Percentiles rank a stretch among this genome's conserved stretches.
phyloP scores from a whole-genome alignment of 2,329 filamentous ascomycete genomes.

The Corinectria fuckeliana region DNA sequence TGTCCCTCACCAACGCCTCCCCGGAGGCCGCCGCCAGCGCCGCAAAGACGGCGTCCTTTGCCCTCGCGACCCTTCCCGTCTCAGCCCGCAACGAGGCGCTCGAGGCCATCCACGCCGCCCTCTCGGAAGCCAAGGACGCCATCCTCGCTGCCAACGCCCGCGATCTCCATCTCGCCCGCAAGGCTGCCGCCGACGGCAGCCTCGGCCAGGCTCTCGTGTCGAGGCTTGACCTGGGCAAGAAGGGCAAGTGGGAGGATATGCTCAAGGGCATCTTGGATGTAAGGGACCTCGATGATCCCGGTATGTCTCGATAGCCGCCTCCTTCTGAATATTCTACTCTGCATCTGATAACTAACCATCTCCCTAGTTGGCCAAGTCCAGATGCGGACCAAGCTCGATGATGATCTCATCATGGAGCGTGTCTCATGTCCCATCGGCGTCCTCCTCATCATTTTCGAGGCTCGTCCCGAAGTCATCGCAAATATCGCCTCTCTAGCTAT shows the following conservation, averaged over 20 bases:
- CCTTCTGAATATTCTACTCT: no score
- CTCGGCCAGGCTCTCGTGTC: constrained; percentile 86
- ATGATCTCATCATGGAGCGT: constrained; percentile 83
- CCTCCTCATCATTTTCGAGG: constrained; percentile 98
- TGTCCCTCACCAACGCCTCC: constrained; percentile 90
- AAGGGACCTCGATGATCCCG: constrained; percentile 80
- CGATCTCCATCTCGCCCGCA: constrained; percentile 77
- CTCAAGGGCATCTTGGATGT: constrained; percentile 93
- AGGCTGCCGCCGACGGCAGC: constrained; percentile 75
- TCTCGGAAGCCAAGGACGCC: constrained; percentile 70
- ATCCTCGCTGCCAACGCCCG: constrained; percentile 88
- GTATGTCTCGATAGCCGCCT: no score
- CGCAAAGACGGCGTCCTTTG: constrained; percentile 82
- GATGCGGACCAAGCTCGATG: constrained; percentile 83
- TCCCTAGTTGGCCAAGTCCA: constrained; percentile 79
- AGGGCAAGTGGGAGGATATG: constrained; percentile 98
- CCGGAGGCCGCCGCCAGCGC: constrained; percentile 78
- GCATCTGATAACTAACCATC: constrained; percentile 1
- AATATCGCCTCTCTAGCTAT: constrained; percentile 96
- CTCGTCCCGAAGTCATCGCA: constrained; percentile 95
- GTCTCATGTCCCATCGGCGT: constrained; percentile 96
- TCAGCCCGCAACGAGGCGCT: constrained; percentile 83
- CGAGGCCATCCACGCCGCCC: constrained; percentile 80
- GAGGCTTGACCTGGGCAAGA: constrained; percentile 82
- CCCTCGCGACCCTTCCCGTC: constrained; percentile 79